These are phyloP conservation scores for Oehlia diaphana DNA, from an alignment of 192 early-diverging fungal genomes.

Conservation along the genomic window DNA sequence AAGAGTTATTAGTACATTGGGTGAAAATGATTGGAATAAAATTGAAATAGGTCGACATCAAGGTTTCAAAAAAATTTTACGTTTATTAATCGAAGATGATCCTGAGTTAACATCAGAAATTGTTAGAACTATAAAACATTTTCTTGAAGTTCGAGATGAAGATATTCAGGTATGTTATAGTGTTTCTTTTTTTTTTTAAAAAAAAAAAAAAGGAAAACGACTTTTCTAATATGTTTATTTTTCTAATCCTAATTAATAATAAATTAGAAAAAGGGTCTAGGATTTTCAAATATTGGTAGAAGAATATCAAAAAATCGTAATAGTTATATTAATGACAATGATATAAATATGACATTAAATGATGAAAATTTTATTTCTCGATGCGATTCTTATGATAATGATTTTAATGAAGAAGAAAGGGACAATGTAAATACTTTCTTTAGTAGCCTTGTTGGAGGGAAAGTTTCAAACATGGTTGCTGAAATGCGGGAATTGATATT, in stretches of 20 bases:
- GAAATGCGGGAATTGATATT: constrained; percentile 44
- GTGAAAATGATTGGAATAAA: constrained; percentile 42
- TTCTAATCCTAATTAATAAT: background rate
- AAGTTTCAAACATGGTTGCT: constrained; percentile 39
- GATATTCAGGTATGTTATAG: constrained; percentile 32
- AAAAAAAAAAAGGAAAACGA: background rate
- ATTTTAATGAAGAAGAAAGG: constrained; percentile 32
- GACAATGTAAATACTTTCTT: constrained; percentile 24
- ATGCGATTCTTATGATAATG: constrained; percentile 31
- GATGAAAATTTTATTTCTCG: constrained; percentile 9
- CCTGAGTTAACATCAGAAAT: constrained; percentile 39
- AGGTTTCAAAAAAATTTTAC: constrained; percentile 43
- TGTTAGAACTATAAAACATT: constrained; percentile 39
- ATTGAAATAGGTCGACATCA: constrained; percentile 41
- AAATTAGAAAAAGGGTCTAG: background rate
- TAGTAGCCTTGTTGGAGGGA: constrained; percentile 30
- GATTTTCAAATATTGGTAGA: background rate
- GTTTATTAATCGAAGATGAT: constrained; percentile 36
- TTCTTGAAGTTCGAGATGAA: constrained; percentile 36
- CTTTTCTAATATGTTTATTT: background rate
- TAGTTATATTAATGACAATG: background rate
- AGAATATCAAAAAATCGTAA: background rate
- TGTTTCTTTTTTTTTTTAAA: constrained; percentile 6
- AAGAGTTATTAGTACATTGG: constrained; percentile 38
- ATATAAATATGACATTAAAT: constrained; percentile 8